Evolutionary conservation across 768 basidiomycete species (phyloP).

Genomic region (Coprinopsis strossmayeri): DNA sequence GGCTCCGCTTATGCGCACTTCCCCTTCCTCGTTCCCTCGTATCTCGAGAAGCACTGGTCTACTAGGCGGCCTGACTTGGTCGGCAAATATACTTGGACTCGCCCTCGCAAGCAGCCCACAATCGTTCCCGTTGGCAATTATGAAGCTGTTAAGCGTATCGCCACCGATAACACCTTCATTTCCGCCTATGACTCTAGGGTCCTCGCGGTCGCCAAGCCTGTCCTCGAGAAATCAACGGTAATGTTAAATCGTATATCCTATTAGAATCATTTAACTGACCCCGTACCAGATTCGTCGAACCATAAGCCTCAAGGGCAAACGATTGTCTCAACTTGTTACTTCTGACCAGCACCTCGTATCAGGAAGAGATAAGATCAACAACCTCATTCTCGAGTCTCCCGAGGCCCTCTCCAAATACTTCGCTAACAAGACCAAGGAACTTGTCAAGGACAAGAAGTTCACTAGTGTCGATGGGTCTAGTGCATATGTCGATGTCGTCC

Average conservation of each 20-base stretch:
- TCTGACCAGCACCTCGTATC: constrained; percentile 10
- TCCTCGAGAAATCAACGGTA: constrained; percentile 19
- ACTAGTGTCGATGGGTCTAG: constrained; percentile 19
- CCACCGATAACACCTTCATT: constrained; percentile 24
- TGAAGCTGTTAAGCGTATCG: constrained; percentile 27
- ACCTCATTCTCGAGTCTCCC: constrained; percentile 18
- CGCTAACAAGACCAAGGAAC: constrained; percentile 21
- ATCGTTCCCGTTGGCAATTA: constrained; percentile 24
- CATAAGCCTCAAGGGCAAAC: constrained; percentile 1
- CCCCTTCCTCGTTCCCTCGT: constrained; percentile 65
- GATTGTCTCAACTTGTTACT: constrained; percentile 7
- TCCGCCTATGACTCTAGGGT: constrained; percentile 28
- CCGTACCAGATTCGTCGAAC: not conserved
- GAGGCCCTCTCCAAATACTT: constrained; percentile 24
- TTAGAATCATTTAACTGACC: not conserved
- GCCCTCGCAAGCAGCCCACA: constrained; percentile 29
- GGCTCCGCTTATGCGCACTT: constrained; percentile 71
- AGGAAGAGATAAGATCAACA: constrained; percentile 6
- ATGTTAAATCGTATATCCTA: not conserved
- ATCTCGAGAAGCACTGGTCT: constrained; percentile 35
- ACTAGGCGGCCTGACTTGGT: constrained; percentile 23
- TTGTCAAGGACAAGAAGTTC: constrained; percentile 32
- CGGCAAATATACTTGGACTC: constrained; percentile 52
- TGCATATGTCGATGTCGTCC: constrained; percentile 50
- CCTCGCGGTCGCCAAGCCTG: constrained; percentile 20